Evolutionary conservation across 345 rosid genomes (phyloP), one percentile per base, ranked within the genome.

Genomic region (Eucalyptus curtisii): DNA sequence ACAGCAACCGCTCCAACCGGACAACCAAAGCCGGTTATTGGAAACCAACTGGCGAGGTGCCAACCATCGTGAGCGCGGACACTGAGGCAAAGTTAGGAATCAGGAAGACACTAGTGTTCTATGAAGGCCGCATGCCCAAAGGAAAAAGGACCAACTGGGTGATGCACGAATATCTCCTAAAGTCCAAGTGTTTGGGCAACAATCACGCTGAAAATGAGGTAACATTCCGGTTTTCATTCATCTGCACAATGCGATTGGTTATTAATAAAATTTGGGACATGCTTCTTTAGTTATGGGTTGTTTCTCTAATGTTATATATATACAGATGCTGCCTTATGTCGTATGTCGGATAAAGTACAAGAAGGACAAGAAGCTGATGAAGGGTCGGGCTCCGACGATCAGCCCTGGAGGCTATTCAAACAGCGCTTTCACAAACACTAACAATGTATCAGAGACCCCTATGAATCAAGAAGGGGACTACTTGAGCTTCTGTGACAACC

Each of bases 31-130:
- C 86, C 61, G 97, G 97, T 12, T 95, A 17, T 84, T 95, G 96
- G 96, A 95, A 95, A 89, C 89, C 86, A 19, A 94, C 96, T 0
- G 93, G 96, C 5, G 49, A 66, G 20, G 86, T 89, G 44, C 90
- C 90, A 48, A 7, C 3, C 0, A 68, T 95, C 86, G 44, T 9
- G 24, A 57, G 57, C 7, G 88, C 86, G 79, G 89, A 33, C 5
- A 88, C 85, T 5, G 45, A 81, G 5, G 50, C 71, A 2, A 17
- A 16, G 6, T 92, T 94, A 25, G 96, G 97, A 37, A 87, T 68
- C 30, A 95, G 88, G 90, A 93, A 86, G 91, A 89, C 91, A 68
- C 80, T 95, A 66, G 91, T 92, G 88, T 95, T 94, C 89, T 52
- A 93, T 19, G n/a, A 6, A 4, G 88, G 89, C 44, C 87, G 89